Conservation (phyloP, 176 grass and related monocot species). For the Carex myosuroides region DNA sequence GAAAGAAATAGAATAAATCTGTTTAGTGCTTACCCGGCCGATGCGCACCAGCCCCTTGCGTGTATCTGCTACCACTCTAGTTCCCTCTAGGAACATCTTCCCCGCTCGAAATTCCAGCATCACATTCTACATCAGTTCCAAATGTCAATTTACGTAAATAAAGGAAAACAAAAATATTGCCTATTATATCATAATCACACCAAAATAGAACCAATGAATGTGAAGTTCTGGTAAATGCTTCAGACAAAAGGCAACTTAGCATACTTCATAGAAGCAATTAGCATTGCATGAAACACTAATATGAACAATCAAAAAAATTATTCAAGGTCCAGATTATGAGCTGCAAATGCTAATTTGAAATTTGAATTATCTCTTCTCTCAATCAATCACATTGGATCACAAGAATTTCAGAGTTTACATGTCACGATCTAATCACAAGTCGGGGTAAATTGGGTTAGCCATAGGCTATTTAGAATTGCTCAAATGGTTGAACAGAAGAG, state of each 20-base stretch:
- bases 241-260: background rate
- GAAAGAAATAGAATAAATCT: background rate
- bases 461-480: too few species aligned
- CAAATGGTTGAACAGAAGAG: too few species aligned
- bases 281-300: background rate
- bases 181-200: background rate
- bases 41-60: conserved; percentile 92
- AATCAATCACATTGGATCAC: background rate
- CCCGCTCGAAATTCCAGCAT: conserved; percentile 96
- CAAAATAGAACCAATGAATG: background rate
- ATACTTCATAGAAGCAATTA: background rate
- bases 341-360: background rate
- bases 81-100: conserved; percentile 77
- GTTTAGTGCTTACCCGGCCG: conserved; percentile 51
- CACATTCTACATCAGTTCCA: conserved; percentile 36
- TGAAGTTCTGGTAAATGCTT: background rate
- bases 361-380: background rate
- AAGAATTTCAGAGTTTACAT: too few species aligned
- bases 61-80: conserved; percentile 63
- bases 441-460: too few species aligned
- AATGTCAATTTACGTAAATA: background rate
- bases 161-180: background rate
- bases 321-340: background rate
- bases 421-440: too few species aligned
- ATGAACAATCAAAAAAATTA: background rate